Percentiles rank a stretch among this genome's conserved stretches.
Conservation (phyloP, 495 filamentous ascomycete species). For the Apiosordaria backusii region DNA sequence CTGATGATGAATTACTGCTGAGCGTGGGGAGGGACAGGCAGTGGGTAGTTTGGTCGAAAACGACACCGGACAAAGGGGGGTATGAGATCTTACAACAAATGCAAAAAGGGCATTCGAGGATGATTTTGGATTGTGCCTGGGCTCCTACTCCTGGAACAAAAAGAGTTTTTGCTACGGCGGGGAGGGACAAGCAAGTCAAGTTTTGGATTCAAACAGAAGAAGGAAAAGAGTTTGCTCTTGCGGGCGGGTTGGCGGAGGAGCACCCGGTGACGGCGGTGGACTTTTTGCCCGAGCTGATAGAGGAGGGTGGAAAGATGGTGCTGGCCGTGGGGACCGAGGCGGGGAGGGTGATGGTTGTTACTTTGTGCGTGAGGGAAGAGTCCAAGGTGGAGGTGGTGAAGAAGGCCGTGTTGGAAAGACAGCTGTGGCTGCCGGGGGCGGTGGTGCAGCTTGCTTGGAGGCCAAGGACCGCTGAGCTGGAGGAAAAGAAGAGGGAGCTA, state of each 20-base stretch:
- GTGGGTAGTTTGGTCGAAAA: slow-evolving; percentile 73
- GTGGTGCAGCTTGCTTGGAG: slow-evolving; percentile 77
- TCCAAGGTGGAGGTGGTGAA: slow-evolving; percentile 42
- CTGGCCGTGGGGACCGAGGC: slow-evolving; percentile 67
- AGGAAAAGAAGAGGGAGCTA: slow-evolving; percentile 48
- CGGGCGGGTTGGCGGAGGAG: slow-evolving; percentile 22
- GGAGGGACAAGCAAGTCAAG: slow-evolving; percentile 81
- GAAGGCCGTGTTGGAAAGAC: slow-evolving; percentile 41
- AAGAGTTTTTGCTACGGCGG: slow-evolving; percentile 74
- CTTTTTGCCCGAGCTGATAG: slow-evolving; percentile 45
- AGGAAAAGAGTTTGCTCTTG: slow-evolving; percentile 32
- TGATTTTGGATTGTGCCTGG: slow-evolving; percentile 87
- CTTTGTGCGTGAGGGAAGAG: slow-evolving; percentile 30
- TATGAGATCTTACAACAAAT: slow-evolving; percentile 61
- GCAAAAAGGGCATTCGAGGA: slow-evolving; percentile 80
- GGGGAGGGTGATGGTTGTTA: slow-evolving; percentile 50
- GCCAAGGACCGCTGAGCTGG: slow-evolving; percentile 40
- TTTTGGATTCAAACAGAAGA: slow-evolving; percentile 57
- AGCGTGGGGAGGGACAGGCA: slow-evolving; percentile 90
- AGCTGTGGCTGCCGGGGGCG: slow-evolving; percentile 62
- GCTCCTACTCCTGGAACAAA: slow-evolving; percentile 44
- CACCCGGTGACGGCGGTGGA: slow-evolving; percentile 74
- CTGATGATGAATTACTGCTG: slow-evolving; percentile 67
- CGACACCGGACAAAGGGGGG: slow-evolving; percentile 27
- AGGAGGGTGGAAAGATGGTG: slow-evolving; percentile 41